These are phyloP conservation scores for Talaromyces verruculosus DNA, from an alignment of 2,329 filamentous ascomycete genomes.

Conservation along the genomic window DNA sequence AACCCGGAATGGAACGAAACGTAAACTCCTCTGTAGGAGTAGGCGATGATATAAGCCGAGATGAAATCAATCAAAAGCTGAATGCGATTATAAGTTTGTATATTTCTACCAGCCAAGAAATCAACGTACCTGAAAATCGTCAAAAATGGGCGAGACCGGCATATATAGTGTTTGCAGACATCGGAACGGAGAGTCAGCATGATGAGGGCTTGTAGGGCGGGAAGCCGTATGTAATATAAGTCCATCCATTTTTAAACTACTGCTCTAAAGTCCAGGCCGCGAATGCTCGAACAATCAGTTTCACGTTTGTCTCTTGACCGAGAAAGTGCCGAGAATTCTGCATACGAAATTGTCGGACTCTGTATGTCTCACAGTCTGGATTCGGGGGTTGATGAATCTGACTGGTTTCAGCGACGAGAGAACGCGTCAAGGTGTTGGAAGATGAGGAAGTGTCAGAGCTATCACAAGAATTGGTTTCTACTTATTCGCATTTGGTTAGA, in stretches of 20 bases:
- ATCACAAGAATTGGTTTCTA: neutral
- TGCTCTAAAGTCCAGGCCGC: neutral
- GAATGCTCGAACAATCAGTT: conserved; percentile 5
- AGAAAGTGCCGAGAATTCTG: conserved; percentile 1
- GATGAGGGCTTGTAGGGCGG: neutral
- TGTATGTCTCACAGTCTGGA: neutral
- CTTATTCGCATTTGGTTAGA: neutral
- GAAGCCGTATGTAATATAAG: neutral
- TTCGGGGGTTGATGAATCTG: neutral
- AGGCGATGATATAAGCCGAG: neutral
- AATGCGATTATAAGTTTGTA: neutral
- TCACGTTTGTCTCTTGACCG: neutral
- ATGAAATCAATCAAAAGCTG: neutral
- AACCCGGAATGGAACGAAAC: neutral
- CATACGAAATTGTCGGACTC: neutral
- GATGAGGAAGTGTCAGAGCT: neutral
- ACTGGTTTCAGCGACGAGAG: neutral
- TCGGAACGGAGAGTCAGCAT: neutral
- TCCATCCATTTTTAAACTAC: neutral
- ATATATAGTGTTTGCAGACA: neutral
- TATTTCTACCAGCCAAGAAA: neutral
- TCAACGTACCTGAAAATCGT: neutral
- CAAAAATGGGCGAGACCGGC: neutral
- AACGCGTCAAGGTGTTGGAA: neutral
- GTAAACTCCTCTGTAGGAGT: neutral